phyloP scores from a whole-genome alignment of 2,329 filamentous ascomycete species.

The Myrmaecium sp. region DNA sequence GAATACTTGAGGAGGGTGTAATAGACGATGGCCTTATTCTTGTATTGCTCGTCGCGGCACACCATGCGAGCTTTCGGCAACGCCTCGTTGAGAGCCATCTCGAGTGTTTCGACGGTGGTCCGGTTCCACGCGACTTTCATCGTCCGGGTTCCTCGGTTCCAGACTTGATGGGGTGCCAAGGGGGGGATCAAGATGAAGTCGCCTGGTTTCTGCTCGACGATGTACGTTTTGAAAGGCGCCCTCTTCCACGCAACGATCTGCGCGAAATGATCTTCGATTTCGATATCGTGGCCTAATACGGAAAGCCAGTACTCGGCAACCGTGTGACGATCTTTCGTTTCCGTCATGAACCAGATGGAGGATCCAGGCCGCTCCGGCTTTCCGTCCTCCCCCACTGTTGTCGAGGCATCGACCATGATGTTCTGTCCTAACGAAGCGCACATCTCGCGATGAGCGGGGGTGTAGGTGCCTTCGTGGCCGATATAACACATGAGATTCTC shows the following conservation, averaged over 20 bases:
- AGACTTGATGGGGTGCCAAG: conserved; percentile 88
- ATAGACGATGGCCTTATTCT: conserved; percentile 92
- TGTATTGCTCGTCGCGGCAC: conserved; percentile 95
- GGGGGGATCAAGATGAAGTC: conserved; percentile 92
- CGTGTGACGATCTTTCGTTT: conserved; percentile 76
- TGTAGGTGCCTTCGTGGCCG: conserved; percentile 93
- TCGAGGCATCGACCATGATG: conserved; percentile 90
- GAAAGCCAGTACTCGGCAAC: conserved; percentile 91
- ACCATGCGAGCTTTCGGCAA: conserved; percentile 78
- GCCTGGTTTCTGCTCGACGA: conserved; percentile 77
- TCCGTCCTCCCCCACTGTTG: conserved; percentile 43
- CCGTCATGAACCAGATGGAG: conserved; percentile 98
- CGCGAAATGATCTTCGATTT: conserved; percentile 92
- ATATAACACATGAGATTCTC: conserved; percentile 98
- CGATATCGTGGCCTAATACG: conserved; percentile 85
- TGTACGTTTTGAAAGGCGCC: conserved; percentile 80
- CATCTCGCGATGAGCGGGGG: conserved; percentile 92
- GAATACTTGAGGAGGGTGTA: conserved; percentile 72
- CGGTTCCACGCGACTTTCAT: conserved; percentile 98
- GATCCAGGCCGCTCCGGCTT: conserved; percentile 62
- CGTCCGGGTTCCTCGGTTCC: conserved; percentile 89
- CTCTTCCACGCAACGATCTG: conserved; percentile 92
- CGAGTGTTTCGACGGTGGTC: conserved; percentile 79
- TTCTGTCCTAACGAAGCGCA: conserved; percentile 92
- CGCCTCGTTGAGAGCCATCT: conserved; percentile 71